Conservation (phyloP, 805 yeast species). For the Kazachstania kunashirensis region DNA sequence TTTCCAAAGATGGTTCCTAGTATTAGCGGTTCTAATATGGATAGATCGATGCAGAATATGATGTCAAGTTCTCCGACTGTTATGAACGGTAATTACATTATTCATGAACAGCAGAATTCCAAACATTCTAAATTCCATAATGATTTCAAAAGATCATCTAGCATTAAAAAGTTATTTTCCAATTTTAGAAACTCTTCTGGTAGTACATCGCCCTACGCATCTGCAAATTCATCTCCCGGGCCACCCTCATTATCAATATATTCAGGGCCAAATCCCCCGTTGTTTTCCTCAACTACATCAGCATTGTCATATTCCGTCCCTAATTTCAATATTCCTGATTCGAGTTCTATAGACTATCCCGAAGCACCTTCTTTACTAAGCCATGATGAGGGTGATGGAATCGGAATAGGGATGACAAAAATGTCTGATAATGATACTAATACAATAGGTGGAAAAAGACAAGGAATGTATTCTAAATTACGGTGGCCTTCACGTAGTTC, state of each 20-base stretch:
- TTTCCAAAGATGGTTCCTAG: conserved; percentile 16
- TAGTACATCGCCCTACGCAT: conserved; percentile 5
- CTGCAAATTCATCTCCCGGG: conserved; percentile 6
- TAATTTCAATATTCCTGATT: background rate
- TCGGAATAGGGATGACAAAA: too few relatives aligned
- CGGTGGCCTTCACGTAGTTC: conserved; percentile 1
- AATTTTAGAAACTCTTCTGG: conserved; percentile 6
- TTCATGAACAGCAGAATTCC: conserved; percentile 12
- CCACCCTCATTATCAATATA: conserved; percentile 5
- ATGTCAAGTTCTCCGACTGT: conserved; percentile 11
- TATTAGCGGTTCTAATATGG: conserved; percentile 11
- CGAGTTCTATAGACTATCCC: conserved; percentile 18
- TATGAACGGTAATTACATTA: conserved; percentile 4
- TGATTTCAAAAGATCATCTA: conserved; percentile 13
- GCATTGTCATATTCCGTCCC: conserved; percentile 3
- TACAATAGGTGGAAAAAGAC: too few relatives aligned
- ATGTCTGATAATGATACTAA: too few relatives aligned
- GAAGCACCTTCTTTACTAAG: conserved; percentile 18
- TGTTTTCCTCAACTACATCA: conserved; percentile 6
- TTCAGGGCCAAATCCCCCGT: conserved; percentile 1
- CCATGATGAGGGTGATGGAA: too few relatives aligned
- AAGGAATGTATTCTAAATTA: too few relatives aligned
- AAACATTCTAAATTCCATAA: conserved; percentile 3
- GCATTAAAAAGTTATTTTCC: conserved; percentile 15
- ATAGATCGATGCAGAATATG: conserved; percentile 18